Conservation (phyloP, 495 filamentous ascomycete species). For the Penicillium flavigenum region DNA sequence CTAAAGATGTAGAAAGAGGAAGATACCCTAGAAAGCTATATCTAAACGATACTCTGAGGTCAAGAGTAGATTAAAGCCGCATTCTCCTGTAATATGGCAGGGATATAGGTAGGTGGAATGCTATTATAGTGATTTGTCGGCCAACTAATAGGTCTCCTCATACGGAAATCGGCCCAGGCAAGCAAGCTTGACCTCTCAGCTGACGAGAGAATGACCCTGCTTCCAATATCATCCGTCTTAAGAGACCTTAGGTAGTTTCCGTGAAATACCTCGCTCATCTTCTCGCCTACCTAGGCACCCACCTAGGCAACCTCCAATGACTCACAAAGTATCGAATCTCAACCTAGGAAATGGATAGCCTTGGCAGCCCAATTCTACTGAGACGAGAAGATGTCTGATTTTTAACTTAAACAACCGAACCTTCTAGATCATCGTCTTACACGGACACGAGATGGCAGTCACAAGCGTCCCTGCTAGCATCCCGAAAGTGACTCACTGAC, state of each 20-base stretch:
- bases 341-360: too few species aligned
- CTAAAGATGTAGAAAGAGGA: background rate
- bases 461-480: conserved; percentile 20
- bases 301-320: background rate
- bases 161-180: background rate
- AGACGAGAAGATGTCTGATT: background rate
- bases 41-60: background rate
- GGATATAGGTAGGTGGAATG: too few species aligned
- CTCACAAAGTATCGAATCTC: background rate
- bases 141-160: background rate
- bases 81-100: too few species aligned
- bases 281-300: too few species aligned
- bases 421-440: background rate
- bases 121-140: too few species aligned
- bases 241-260: too few species aligned
- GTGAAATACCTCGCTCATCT: too few species aligned
- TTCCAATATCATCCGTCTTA: too few species aligned
- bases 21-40: background rate
- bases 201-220: background rate
- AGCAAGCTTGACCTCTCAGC: background rate
- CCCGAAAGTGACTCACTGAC: conserved; percentile 22
- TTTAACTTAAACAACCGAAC: background rate
- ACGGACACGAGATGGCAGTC: background rate
- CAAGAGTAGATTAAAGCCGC: background rate
- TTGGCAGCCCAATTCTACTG: too few species aligned